These are phyloP conservation scores for Endotrypanum monterogeii DNA, from an alignment of 208 protist genomes.

Conservation along the genomic window DNA sequence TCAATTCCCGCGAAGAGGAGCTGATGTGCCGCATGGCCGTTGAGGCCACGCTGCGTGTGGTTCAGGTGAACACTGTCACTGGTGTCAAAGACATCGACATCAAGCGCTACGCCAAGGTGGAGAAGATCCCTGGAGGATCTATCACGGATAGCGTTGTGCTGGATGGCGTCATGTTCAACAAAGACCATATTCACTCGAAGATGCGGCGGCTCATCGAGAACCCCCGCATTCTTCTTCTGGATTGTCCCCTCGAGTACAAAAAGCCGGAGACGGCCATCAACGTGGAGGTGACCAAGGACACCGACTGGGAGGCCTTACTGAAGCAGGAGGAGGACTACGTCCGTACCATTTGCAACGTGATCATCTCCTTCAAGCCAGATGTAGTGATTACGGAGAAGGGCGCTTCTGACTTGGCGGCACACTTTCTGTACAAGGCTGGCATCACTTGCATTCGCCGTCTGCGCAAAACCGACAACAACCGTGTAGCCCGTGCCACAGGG, in stretches of 20 bases:
- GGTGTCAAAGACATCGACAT: constrained; percentile 98
- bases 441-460: constrained; percentile 98
- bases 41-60: constrained; percentile 97
- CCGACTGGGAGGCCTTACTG: constrained; percentile 97
- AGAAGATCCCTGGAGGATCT: constrained; percentile 99
- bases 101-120: constrained; percentile 99
- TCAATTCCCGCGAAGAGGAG: constrained; percentile 95
- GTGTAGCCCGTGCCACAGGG: constrained; percentile 97
- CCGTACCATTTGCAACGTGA: constrained; percentile 96
- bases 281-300: constrained; percentile 97
- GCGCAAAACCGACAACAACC: constrained; percentile 99
- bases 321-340: constrained; percentile 99
- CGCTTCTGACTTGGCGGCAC: constrained; percentile 98
- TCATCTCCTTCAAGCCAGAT: constrained; percentile 99
- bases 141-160: constrained; percentile 98
- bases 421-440: constrained; percentile 97
- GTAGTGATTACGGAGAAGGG: constrained; percentile 99
- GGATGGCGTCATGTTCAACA: constrained; percentile 99
- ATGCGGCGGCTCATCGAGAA: constrained; percentile 99
- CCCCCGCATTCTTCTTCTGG: constrained; percentile 98
- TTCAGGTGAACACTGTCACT: constrained; percentile 73
- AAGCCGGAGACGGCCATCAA: constrained; percentile 99
- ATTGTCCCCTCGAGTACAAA: constrained; percentile 99
- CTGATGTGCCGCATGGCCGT: constrained; percentile 98
- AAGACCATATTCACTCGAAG: constrained; percentile 99